Conservation (phyloP, 2,329 filamentous ascomycete genomes). For the Colletotrichum caudatum region DNA sequence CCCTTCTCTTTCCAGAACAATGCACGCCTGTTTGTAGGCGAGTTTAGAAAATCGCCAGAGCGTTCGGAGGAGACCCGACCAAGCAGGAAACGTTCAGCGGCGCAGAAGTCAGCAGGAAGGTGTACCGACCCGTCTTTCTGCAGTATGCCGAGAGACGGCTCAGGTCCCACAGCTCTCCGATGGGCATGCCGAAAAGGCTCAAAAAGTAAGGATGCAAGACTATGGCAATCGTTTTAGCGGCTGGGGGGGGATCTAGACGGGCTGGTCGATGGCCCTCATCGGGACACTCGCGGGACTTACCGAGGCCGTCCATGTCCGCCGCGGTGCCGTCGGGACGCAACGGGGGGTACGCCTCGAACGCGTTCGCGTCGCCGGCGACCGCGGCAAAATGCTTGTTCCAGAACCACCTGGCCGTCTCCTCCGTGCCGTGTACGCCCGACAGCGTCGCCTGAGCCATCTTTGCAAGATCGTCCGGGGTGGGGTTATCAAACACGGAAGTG, state of each 20-base stretch:
- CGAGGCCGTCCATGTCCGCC: conserved; percentile 50
- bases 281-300: conserved; percentile 48
- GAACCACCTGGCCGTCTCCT: conserved; percentile 72
- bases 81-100: conserved; percentile 69
- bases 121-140: conserved; percentile 64
- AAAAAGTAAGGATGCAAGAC: conserved; percentile 63
- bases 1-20: no score
- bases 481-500: conserved; percentile 67
- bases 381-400: conserved; percentile 77
- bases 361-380: conserved; percentile 71
- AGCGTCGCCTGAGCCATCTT: conserved; percentile 49
- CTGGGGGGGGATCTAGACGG: not conserved
- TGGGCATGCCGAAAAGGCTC: conserved; percentile 63
- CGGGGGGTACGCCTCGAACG: conserved; percentile 74
- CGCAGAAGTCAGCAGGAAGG: conserved; percentile 71
- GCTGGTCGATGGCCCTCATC: not conserved
- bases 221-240: conserved; percentile 39
- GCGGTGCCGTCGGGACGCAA: conserved; percentile 55
- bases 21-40: no score
- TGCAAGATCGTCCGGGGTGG: conserved; percentile 51
- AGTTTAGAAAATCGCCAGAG: conserved; percentile 58
- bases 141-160: conserved; percentile 66
- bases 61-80: conserved; percentile 62
- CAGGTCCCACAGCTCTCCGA: conserved; percentile 69
- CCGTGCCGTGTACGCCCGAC: conserved; percentile 58